These are phyloP conservation scores for Calvatia gigantea DNA, from an alignment of 768 basidiomycete species.

Conservation along the genomic window DNA sequence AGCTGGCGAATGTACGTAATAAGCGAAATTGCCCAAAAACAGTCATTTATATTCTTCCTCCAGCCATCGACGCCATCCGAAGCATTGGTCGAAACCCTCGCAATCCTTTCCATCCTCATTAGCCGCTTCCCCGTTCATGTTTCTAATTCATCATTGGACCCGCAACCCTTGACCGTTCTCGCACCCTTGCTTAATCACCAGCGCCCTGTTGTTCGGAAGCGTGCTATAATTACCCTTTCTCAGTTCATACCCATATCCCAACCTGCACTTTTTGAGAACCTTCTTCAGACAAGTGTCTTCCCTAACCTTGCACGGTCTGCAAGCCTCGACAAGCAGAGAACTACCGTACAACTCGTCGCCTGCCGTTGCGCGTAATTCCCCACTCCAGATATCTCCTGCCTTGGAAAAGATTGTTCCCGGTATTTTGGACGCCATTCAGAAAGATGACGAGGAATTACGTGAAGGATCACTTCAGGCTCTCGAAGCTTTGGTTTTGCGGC, in stretches of 20 bases:
- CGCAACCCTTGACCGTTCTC: conserved; percentile 62
- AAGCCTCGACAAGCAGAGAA: conserved; percentile 66
- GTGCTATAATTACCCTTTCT: conserved; percentile 82
- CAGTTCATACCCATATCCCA: conserved; percentile 78
- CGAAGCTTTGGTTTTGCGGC: conserved; percentile 80
- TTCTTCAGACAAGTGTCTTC: conserved; percentile 56
- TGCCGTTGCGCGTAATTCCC: conserved; percentile 73
- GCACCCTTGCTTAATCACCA: conserved; percentile 71
- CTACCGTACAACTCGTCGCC: conserved; percentile 77
- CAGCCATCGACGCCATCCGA: conserved; percentile 73
- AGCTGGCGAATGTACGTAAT: conserved; percentile 66
- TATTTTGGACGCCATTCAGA: conserved; percentile 62
- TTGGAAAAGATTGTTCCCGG: conserved; percentile 66
- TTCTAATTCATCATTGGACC: conserved; percentile 44
- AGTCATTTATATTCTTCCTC: conserved; percentile 15
- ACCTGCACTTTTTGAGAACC: conserved; percentile 54
- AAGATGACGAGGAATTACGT: conserved; percentile 79
- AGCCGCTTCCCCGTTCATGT: conserved; percentile 76
- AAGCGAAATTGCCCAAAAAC: background rate
- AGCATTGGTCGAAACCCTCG: conserved; percentile 77
- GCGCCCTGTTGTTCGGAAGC: conserved; percentile 87
- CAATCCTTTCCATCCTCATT: conserved; percentile 86
- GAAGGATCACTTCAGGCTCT: conserved; percentile 86
- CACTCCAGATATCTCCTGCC: conserved; percentile 58
- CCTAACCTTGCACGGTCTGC: conserved; percentile 53